phyloP scores from a whole-genome alignment of 345 rosid species.

The Melaleuca quinquenervia region DNA sequence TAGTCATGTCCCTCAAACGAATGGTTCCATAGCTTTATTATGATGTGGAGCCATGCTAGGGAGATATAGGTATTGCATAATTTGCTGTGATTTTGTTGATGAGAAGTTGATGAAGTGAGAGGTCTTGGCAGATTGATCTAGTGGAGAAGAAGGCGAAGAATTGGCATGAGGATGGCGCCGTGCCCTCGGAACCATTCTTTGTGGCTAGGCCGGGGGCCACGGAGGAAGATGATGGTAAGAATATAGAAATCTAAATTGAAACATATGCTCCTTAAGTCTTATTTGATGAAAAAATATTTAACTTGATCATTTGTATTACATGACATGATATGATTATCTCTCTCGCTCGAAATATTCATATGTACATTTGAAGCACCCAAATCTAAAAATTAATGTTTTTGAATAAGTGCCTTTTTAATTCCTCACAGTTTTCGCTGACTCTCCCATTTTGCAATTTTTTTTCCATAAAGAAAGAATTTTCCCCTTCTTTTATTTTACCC shows the following conservation, averaged over 20 bases:
- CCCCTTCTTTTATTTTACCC: background rate
- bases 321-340: too few relatives aligned
- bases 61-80: background rate
- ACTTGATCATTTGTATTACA: background rate
- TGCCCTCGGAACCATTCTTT: constrained; percentile 90
- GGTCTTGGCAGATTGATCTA: constrained; percentile 49
- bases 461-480: background rate
- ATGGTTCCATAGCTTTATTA: background rate
- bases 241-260: background rate
- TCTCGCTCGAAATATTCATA: background rate
- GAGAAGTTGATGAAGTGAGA: background rate
- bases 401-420: background rate
- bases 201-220: constrained; percentile 82
- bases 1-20: background rate
- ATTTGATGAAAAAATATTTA: background rate
- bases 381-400: background rate
- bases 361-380: background rate
- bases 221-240: constrained; percentile 83
- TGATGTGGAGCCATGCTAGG: background rate
- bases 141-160: constrained; percentile 62
- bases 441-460: background rate
- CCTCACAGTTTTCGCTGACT: background rate
- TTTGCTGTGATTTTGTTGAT: background rate
- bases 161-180: constrained; percentile 68
- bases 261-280: background rate